Base-by-base conservation (phyloP, 2,329 filamentous ascomycete species). In the Verticillium dahliae region DNA sequence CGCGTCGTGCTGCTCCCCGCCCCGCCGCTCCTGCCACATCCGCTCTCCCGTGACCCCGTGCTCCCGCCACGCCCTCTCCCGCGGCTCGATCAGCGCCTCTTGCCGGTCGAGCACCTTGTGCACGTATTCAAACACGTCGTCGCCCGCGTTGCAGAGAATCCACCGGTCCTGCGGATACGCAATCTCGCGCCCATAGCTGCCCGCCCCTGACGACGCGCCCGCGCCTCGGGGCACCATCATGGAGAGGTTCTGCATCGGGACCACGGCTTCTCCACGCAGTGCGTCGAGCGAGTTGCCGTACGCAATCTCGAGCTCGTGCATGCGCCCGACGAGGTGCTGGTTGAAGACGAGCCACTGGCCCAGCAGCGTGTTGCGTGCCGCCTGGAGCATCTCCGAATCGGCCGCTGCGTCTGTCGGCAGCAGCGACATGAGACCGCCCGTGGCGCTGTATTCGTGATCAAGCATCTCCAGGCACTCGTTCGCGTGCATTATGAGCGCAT, bases 381-480 rank as follows among this genome's bases (percentile, higher is more conserved):
- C 72, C 27, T 71, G 67, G 34, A 78, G 71, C 58, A 80, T 73
- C 13, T 73, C 69, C 15, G 67, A 66, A 59, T 74, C 72, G 6
- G 72, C 65, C 6, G 70, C 70, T 2, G 70, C 69, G 15, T 76
- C 73, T 2, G 74, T 73, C 0, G 84, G 85, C 1, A 87, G 75
- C 7, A 86, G 72, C 18, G 80, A 78, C 52, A 87, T 73, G 18
- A 87, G 72, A 2, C 85, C 85, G 15, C 85, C 85, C 39, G 81
- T 80, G 33, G 78, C 74, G 54, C 78, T 76, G 66, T 81, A 84
- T 69, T 86, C 84, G 67, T 86, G 82, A 65, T 87, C 85, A 6
- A 87, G 77, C 2, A 82, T 75, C 72, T 86, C 84, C 6, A 87
- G 79, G 58, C 84, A 82, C 62, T 81, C 77, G 67, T 87, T 86